A percentile compares a stretch with the other conserved stretches of the same genome.
Evolutionary conservation across 1,284 basidiomycete genomes (phyloP).

Genomic region (Leccinum griseonigrum): DNA sequence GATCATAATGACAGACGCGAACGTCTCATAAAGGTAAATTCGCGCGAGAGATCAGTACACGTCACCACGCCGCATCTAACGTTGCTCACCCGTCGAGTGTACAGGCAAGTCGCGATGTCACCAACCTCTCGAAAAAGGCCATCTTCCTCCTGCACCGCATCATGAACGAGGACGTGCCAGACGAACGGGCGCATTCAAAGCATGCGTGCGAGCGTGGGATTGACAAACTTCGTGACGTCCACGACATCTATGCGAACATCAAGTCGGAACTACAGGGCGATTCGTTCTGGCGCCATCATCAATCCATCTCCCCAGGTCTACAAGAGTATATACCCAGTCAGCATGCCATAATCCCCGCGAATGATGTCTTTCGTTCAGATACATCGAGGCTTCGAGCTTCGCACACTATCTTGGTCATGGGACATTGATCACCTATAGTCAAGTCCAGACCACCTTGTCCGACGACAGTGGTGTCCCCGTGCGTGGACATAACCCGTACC

Average conservation of each 20-base stretch:
- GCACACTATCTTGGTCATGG: constrained; percentile 81
- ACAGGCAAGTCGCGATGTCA: constrained; percentile 82
- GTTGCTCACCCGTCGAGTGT: constrained; percentile 9
- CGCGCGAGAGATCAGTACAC: not conserved
- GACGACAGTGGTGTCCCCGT: constrained; percentile 61
- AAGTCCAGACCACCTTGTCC: constrained; percentile 66
- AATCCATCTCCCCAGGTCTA: constrained; percentile 73
- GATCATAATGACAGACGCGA: constrained; percentile 74
- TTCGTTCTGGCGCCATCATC: constrained; percentile 78
- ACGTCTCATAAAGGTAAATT: constrained; percentile 75
- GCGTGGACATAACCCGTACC: constrained; percentile 29
- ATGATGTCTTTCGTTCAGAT: constrained; percentile 35
- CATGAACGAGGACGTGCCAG: constrained; percentile 47
- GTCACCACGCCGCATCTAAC: not conserved
- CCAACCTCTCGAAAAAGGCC: constrained; percentile 89
- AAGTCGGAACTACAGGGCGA: constrained; percentile 66
- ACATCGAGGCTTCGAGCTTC: constrained; percentile 92
- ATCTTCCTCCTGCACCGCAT: constrained; percentile 93
- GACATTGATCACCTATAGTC: constrained; percentile 64
- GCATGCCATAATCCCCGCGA: constrained; percentile 1
- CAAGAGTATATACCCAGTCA: constrained; percentile 54
- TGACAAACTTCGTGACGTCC: constrained; percentile 72
- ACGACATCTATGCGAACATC: constrained; percentile 61
- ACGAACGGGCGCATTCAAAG: constrained; percentile 33
- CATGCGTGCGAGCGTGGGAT: constrained; percentile 57